A percentile compares a stretch with the other conserved stretches of the same genome.
These are phyloP conservation scores for Leucocoprinus birnbaumii DNA, from an alignment of 768 basidiomycete species.

Conservation along the genomic window DNA sequence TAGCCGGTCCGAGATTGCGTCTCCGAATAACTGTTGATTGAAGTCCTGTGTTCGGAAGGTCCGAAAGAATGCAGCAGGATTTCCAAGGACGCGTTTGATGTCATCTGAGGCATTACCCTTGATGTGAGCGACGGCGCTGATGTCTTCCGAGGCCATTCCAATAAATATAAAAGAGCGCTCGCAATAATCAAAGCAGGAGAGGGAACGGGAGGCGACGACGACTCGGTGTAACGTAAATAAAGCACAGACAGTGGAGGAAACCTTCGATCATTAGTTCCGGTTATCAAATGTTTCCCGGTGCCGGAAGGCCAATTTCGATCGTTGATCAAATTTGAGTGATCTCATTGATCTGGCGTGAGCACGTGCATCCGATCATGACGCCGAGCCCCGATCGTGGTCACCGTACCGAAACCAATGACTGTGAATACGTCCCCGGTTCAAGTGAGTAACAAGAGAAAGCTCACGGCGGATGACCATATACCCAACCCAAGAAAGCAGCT, in stretches of 20 bases:
- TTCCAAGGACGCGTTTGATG: constrained; percentile 20
- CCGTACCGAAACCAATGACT: background rate
- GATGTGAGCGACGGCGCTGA: background rate
- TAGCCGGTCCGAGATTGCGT: constrained; percentile 22
- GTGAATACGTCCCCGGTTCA: background rate
- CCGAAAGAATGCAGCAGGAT: constrained; percentile 15
- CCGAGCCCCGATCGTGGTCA: background rate
- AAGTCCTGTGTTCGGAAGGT: constrained; percentile 10
- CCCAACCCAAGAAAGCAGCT: constrained; percentile 11
- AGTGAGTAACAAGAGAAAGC: constrained; percentile 4
- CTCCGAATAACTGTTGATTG: constrained; percentile 19
- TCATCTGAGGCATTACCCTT: constrained; percentile 22
- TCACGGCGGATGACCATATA: constrained; percentile 4
- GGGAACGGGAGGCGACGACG: too few species aligned
- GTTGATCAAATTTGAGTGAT: background rate
- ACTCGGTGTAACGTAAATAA: too few species aligned
- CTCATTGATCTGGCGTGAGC: background rate
- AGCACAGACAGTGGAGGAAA: too few species aligned
- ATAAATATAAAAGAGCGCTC: background rate
- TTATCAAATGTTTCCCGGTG: too few species aligned
- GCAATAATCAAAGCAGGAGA: background rate
- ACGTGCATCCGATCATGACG: background rate
- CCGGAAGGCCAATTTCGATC: too few species aligned
- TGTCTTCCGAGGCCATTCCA: constrained; percentile 5
- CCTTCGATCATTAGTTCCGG: too few species aligned